phyloP scores from a whole-genome alignment of 139 green algal species.

The Chlorella sorokiniana region DNA sequence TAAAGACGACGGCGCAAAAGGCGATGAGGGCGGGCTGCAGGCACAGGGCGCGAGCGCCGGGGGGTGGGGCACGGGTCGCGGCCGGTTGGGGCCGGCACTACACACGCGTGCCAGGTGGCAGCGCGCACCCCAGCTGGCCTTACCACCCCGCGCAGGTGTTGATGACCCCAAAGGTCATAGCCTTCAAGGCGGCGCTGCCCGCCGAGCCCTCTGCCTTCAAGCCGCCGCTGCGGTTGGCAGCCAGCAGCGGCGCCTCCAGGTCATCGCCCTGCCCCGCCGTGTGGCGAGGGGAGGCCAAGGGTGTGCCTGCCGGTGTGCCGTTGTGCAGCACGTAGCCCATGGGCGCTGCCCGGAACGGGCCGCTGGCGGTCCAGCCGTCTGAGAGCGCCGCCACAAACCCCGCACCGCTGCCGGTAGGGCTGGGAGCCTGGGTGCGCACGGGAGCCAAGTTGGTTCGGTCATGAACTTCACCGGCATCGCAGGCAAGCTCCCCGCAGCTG shows the following conservation, averaged over 20 bases:
- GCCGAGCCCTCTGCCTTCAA: neutral
- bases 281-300: conserved; percentile 14
- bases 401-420: too few relatives aligned
- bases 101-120: neutral
- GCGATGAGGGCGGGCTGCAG: conserved; percentile 17
- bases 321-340: conserved; percentile 18
- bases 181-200: neutral
- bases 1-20: conserved; percentile 27
- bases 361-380: conserved; percentile 9
- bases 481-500: too few relatives aligned
- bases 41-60: neutral
- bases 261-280: neutral
- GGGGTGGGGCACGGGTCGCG: neutral
- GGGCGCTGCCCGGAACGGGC: conserved; percentile 1
- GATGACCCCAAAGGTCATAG: conserved; percentile 11
- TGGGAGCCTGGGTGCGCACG: too few relatives aligned
- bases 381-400: too few relatives aligned
- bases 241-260: conserved; percentile 26
- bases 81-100: neutral
- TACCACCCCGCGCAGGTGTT: conserved; percentile 18
- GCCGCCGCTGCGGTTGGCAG: too few relatives aligned
- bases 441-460: too few relatives aligned
- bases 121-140: neutral
- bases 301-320: conserved; percentile 2
- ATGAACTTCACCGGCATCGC: too few relatives aligned